Percentiles rank a stretch among this genome's conserved stretches.
These are phyloP conservation scores for Chimonanthus praecox DNA, from an alignment of 164 flowering plant genomes.

Conservation along the genomic window DNA sequence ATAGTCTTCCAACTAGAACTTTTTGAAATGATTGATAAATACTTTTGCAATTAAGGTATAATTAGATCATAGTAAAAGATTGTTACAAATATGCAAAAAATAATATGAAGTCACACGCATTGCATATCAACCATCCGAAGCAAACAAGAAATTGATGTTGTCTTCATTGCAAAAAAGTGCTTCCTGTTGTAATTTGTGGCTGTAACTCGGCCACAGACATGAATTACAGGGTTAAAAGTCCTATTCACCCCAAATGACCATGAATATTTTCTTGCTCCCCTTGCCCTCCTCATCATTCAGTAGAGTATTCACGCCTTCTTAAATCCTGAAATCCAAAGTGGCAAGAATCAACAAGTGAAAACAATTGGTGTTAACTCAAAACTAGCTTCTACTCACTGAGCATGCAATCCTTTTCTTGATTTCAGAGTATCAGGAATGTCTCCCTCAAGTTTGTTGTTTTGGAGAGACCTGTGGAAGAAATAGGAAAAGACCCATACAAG, in stretches of 20 bases:
- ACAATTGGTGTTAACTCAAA: background rate
- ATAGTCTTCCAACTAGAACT: too few species aligned
- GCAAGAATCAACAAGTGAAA: slow-evolving; percentile 5
- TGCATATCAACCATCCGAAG: too few species aligned
- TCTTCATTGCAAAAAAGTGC: background rate
- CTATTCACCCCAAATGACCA: background rate
- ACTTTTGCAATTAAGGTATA: too few species aligned
- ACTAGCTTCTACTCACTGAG: slow-evolving; percentile 31
- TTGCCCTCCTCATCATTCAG: background rate
- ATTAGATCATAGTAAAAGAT: too few species aligned
- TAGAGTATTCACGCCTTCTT: background rate
- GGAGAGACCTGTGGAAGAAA: slow-evolving; percentile 48
- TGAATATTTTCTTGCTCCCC: background rate
- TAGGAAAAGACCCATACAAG: background rate
- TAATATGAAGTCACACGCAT: too few species aligned
- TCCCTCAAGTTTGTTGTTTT: slow-evolving; percentile 57
- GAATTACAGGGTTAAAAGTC: background rate
- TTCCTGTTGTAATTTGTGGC: background rate
- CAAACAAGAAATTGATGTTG: too few species aligned
- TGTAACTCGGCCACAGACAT: background rate
- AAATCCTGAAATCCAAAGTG: background rate
- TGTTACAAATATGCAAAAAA: too few species aligned
- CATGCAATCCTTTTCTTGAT: slow-evolving; percentile 24
- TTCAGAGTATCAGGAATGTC: slow-evolving; percentile 30
- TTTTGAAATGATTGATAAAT: too few species aligned